phyloP scores from a whole-genome alignment of 1,284 basidiomycete species.

The Inonotus hispidus region DNA sequence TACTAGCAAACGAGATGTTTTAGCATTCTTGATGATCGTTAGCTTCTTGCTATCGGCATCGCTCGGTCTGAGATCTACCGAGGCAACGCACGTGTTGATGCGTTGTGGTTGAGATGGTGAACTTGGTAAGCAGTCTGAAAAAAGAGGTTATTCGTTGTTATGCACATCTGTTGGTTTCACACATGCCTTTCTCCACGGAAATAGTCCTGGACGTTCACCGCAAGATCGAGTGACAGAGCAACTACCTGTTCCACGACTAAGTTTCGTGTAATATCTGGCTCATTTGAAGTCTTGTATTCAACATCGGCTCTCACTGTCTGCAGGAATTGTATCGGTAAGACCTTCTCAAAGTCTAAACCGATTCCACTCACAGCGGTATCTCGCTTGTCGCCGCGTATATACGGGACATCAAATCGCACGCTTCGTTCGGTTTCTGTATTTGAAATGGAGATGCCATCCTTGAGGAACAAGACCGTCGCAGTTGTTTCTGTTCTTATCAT shows the following conservation, averaged over 20 bases:
- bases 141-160: not conserved
- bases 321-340: not conserved
- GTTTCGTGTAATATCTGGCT: constrained; percentile 47
- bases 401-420: constrained; percentile 11
- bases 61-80: constrained; percentile 46
- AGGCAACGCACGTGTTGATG: constrained; percentile 67
- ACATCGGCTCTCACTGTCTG: constrained; percentile 60
- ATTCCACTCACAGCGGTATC: not conserved
- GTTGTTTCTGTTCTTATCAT: not conserved
- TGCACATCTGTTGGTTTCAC: constrained; percentile 10
- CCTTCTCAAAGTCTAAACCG: too few species aligned
- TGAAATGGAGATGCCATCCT: not conserved
- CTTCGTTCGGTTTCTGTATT: not conserved
- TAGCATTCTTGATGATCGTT: constrained; percentile 34
- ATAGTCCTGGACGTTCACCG: constrained; percentile 83
- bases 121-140: constrained; percentile 69
- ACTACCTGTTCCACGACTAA: constrained; percentile 50
- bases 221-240: constrained; percentile 63
- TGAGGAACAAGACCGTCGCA: not conserved
- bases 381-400: not conserved
- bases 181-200: constrained; percentile 64
- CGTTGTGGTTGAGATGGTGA: constrained; percentile 69
- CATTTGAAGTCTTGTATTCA: constrained; percentile 54
- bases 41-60: constrained; percentile 40
- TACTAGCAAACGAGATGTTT: not conserved